These are phyloP conservation scores for Mychonastes homosphaera DNA, from an alignment of 139 green algal genomes.

Conservation along the genomic window DNA sequence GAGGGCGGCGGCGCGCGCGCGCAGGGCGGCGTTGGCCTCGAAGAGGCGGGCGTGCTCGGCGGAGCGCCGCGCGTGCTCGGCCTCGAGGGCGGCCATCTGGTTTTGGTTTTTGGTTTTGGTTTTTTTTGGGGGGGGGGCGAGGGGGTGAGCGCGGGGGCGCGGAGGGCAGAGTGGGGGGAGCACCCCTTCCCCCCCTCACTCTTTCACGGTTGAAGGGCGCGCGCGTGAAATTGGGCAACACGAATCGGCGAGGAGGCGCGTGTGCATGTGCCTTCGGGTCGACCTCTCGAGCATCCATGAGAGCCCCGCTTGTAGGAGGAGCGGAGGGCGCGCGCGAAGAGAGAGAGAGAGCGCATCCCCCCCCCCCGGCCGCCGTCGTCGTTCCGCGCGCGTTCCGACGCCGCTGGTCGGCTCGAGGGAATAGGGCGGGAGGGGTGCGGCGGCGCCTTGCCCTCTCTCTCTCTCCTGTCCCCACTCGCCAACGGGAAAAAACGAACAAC, in stretches of 20 bases:
- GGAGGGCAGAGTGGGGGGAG: neutral
- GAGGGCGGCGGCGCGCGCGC: slow-evolving; percentile 5
- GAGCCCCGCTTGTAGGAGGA: neutral
- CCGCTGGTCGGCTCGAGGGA: neutral
- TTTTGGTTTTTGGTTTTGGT: no score
- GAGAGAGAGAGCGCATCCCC: neutral
- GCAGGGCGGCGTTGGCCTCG: slow-evolving; percentile 6
- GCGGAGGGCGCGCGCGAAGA: neutral
- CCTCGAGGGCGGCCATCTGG: slow-evolving; percentile 12
- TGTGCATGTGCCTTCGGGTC: no score
- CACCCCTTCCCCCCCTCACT: neutral
- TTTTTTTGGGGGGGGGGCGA: no score
- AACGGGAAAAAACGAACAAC: neutral
- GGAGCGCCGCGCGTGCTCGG: slow-evolving; percentile 1
- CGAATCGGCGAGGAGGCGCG: neutral
- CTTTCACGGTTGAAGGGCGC: neutral
- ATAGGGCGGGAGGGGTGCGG: neutral
- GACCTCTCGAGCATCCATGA: no score
- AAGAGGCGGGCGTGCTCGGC: slow-evolving; percentile 6
- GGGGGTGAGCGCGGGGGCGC: neutral
- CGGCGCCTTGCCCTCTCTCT: neutral
- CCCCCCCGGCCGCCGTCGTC: neutral
- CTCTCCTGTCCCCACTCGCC: neutral
- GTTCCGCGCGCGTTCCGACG: neutral
- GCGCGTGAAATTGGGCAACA: neutral